phyloP scores from a whole-genome alignment of 805 yeast genomes.

The Zygotorulaspora chibaensis region DNA sequence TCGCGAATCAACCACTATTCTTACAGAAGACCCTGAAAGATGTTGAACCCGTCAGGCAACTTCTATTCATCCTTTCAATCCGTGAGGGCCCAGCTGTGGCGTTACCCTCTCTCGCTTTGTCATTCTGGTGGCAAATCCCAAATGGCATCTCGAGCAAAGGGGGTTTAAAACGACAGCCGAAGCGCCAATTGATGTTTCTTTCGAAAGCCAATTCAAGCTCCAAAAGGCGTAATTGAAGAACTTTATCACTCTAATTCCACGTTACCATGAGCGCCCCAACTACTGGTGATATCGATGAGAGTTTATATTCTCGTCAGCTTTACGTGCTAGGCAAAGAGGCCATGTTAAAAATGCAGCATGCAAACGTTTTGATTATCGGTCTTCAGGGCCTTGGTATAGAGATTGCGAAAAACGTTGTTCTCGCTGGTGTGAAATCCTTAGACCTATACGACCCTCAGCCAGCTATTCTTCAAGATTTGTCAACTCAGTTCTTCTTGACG shows the following conservation, averaged over 20 bases:
- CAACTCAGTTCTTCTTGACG: conserved; percentile 81
- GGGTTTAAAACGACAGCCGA: background rate
- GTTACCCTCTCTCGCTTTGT: conserved; percentile 1
- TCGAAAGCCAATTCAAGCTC: background rate
- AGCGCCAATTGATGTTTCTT: background rate
- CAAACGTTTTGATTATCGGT: conserved; percentile 89
- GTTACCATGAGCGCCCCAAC: conserved; percentile 6
- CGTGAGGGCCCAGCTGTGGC: background rate
- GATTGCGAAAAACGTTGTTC: conserved; percentile 91
- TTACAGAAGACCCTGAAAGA: background rate
- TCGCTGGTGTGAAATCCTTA: conserved; percentile 94
- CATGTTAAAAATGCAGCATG: conserved; percentile 92
- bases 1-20: background rate
- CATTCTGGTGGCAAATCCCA: conserved; percentile 3
- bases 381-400: conserved; percentile 91
- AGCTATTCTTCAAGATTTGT: conserved; percentile 65
- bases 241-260: background rate
- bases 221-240: background rate
- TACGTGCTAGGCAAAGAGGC: conserved; percentile 97
- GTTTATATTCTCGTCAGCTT: conserved; percentile 92
- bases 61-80: background rate
- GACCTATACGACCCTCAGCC: conserved; percentile 77
- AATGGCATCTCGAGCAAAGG: background rate
- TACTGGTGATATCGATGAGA: conserved; percentile 64
- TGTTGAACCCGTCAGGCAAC: background rate